Evolutionary conservation across 768 basidiomycete genomes (phyloP), one percentile per base, ranked within the genome.

Genomic region (Lactarius evosmus): DNA sequence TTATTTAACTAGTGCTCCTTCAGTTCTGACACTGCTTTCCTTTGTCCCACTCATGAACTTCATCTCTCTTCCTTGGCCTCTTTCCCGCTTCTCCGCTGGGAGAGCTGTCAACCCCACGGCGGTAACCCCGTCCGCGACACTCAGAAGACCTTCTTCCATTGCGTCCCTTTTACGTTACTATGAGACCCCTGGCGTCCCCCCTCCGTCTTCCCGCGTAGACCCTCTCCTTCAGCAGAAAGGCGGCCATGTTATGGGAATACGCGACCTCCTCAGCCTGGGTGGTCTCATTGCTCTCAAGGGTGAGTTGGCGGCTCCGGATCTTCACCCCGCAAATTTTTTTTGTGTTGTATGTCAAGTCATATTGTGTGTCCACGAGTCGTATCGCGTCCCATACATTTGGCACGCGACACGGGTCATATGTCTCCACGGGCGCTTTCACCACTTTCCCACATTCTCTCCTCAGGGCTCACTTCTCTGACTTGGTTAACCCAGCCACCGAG

Each of bases 201-300:
- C 91, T 0, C 88, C 90, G 0, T 90, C 89, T 8, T 80, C 91
- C 53, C 83, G 91, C 49, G 78, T 92, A 36, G 83, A 89, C 67
- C 82, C 85, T 29, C 84, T 81, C 67, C 78, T 89, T n/a, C 86
- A 84, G 72, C 80, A 79, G 41, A 78, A 82, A 67, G 79, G 83
- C 44, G 75, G 80, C 52, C 76, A 77, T 25, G 83, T 87, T 0
- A 68, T 90, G 56, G 81, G 81, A 49, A 70, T 90, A 9, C 87
- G 87, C 84, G 82, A 91, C 70, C 77, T 85, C 62, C 89, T 88
- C 84, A 88, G 83, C 73, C 85, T 87, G 71, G 86, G 84, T 4
- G 72, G 81, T n/a, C 78, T 88, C 16, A 50, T 65, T 19, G 68
- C 66, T 30, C 55, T 60, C n/a, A 69, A 67, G 34, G 62, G 68